These are phyloP conservation scores for Colletotrichum sp. DNA, from an alignment of 2,329 filamentous ascomycete genomes.

Conservation along the genomic window DNA sequence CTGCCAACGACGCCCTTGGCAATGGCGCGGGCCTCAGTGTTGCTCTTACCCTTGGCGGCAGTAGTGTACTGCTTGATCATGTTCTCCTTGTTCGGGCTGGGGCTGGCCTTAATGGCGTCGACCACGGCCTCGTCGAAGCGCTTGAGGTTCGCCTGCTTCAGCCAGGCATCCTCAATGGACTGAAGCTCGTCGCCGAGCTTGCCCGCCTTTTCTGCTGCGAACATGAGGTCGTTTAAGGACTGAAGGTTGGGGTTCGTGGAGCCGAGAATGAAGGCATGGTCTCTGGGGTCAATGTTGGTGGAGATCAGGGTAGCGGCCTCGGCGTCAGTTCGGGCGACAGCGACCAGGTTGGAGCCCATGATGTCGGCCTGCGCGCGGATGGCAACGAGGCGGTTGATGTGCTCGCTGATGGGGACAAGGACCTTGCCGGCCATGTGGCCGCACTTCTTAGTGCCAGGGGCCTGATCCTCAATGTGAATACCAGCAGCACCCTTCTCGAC, in stretches of 20 bases:
- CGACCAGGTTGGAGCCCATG: slow-evolving; percentile 91
- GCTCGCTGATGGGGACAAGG: slow-evolving; percentile 93
- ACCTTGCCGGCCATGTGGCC: slow-evolving; percentile 99
- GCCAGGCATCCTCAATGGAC: slow-evolving; percentile 91
- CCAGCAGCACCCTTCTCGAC: slow-evolving; percentile 95
- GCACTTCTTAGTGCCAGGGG: slow-evolving; percentile 98
- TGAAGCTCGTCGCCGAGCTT: slow-evolving; percentile 84
- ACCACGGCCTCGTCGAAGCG: slow-evolving; percentile 91
- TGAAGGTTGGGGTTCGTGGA: slow-evolving; percentile 84
- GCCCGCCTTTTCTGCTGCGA: slow-evolving; percentile 80
- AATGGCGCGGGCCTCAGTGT: slow-evolving; percentile 79
- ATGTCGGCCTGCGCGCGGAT: slow-evolving; percentile 98
- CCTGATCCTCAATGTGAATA: slow-evolving; percentile 98
- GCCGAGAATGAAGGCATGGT: slow-evolving; percentile 93
- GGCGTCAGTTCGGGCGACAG: slow-evolving; percentile 93
- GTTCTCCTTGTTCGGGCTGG: slow-evolving; percentile 70
- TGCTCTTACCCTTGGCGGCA: slow-evolving; percentile 81
- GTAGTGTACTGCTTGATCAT: slow-evolving; percentile 71
- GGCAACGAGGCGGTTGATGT: slow-evolving; percentile 96
- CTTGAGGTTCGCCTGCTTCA: slow-evolving; percentile 77
- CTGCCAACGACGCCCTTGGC: slow-evolving; percentile 78
- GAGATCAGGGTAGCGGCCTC: slow-evolving; percentile 98
- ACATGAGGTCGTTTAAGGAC: slow-evolving; percentile 90
- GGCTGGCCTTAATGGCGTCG: slow-evolving; percentile 76
- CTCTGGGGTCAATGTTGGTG: slow-evolving; percentile 92